Base-by-base conservation (phyloP, 140 eudicot genomes). In the Anethum foeniculum region DNA sequence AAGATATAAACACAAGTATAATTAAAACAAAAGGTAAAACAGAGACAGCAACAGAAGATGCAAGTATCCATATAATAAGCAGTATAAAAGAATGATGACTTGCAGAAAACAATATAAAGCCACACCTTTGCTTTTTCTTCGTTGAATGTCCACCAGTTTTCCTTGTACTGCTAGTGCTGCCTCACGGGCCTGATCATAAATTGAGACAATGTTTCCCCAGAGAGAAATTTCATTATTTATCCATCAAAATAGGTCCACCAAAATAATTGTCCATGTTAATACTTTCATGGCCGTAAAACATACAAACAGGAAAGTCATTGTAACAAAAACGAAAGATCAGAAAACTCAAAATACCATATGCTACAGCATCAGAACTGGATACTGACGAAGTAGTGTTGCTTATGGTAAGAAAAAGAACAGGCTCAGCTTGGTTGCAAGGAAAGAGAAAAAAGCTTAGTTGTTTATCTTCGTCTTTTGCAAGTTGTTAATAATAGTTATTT, bases 111-210 rank as follows among this genome's bases (percentile, higher is more conserved):
- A 47, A 34, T 71, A n/a, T 25, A 28, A 62, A 5, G 54, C 77
- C 86, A 81, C 46, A 93, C 99, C 98, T 96, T 90, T 96, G 84
- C 87, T 92, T 88, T 86, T 93, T 89, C 89, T 96, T 32, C 99
- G 90, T 85, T 96, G 99, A 75, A 90, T 71, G 87, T 96, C 99
- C 41, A 96, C 98, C 84, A 89, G 83, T 85, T 90, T 93, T 76
- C 94, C 98, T 83, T 89, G 98, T 65, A 87, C 94, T 81, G 84
- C 87, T 75, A 84, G 73, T 32, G 96, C 91, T 72, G 90, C 97
- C 88, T 96, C 99, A 65, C 99, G 92, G 79, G 88, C 89, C 99
- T 96, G 88, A 82, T 60, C 71, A 51, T 83, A 82, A 41, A 44
- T 74, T 82, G 16, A 49, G 80, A 79, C 76, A 71, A 30, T 6